Evolutionary conservation across 257 asterid genomes (phyloP).

Genomic region (Penstemon newberryi): DNA sequence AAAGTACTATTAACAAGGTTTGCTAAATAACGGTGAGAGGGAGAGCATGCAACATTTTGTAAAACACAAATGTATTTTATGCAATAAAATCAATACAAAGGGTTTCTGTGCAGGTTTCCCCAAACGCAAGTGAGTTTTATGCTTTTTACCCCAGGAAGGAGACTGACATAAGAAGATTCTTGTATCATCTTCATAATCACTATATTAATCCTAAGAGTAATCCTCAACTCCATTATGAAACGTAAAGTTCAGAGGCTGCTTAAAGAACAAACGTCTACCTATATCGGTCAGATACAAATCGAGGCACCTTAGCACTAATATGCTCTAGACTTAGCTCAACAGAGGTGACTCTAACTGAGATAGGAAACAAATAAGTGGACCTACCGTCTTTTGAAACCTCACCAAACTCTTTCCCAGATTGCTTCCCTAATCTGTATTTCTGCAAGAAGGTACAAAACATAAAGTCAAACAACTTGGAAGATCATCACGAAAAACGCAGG

Average conservation of each 20-base stretch:
- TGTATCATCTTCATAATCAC: not conserved
- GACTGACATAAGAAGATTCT: constrained; percentile 10
- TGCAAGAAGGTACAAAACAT: constrained; percentile 37
- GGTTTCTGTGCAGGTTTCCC: too few species aligned
- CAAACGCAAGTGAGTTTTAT: too few species aligned
- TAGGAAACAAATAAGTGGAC: constrained; percentile 33
- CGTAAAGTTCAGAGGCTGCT: not conserved
- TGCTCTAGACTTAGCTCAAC: not conserved
- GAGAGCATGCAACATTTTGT: too few species aligned
- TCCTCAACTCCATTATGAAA: not conserved
- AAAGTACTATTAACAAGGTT: too few species aligned
- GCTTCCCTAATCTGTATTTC: constrained; percentile 89
- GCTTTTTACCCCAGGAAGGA: not conserved
- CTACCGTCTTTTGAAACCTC: constrained; percentile 78
- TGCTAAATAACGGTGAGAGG: too few species aligned
- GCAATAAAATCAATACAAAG: too few species aligned
- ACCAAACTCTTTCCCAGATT: constrained; percentile 72
- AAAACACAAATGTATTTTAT: too few species aligned
- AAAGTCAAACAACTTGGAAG: constrained; percentile 25
- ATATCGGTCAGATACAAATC: too few species aligned
- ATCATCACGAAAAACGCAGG: constrained; percentile 3
- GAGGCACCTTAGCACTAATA: too few species aligned
- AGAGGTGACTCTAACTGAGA: constrained; percentile 9
- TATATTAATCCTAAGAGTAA: not conserved
- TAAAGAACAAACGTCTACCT: not conserved